Percentiles rank a stretch among this genome's conserved stretches.
These are phyloP conservation scores for Wallacemonas rigidus DNA, from an alignment of 208 protist genomes.

Conservation along the genomic window DNA sequence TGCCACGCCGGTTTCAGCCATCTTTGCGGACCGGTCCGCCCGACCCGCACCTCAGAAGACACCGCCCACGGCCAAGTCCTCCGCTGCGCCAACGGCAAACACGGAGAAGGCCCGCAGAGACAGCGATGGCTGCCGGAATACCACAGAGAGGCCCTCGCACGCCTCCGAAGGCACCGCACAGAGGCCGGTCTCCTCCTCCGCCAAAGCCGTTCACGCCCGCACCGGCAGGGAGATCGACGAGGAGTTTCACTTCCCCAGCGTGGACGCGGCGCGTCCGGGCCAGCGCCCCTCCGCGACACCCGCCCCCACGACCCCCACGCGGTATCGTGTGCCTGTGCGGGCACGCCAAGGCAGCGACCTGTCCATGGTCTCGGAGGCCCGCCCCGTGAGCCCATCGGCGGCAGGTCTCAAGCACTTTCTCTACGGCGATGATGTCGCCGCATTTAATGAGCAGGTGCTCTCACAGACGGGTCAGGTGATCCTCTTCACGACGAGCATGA, in stretches of 20 bases:
- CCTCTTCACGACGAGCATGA: slow-evolving; percentile 77
- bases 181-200: too few species aligned
- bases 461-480: slow-evolving; percentile 41
- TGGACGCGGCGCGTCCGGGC: not conserved
- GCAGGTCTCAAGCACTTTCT: slow-evolving; percentile 38
- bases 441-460: slow-evolving; percentile 39
- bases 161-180: too few species aligned
- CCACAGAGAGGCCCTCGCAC: too few species aligned
- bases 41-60: not conserved
- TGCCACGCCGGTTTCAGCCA: not conserved
- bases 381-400: slow-evolving; percentile 18
- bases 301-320: slow-evolving; percentile 5
- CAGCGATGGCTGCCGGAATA: too few species aligned
- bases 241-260: slow-evolving; percentile 15
- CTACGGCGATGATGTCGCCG: slow-evolving; percentile 45
- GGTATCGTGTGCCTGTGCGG: not conserved
- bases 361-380: not conserved
- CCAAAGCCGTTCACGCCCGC: not conserved
- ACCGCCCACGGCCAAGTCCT: not conserved
- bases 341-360: not conserved
- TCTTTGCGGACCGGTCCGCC: not conserved
- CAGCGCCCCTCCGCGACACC: not conserved
- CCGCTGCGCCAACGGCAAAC: not conserved
- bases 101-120: slow-evolving; percentile 12
- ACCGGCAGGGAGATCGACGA: not conserved